Evolutionary conservation across 1,284 basidiomycete species (phyloP).

Genomic region (Cutaneotrichosporon sp.): DNA sequence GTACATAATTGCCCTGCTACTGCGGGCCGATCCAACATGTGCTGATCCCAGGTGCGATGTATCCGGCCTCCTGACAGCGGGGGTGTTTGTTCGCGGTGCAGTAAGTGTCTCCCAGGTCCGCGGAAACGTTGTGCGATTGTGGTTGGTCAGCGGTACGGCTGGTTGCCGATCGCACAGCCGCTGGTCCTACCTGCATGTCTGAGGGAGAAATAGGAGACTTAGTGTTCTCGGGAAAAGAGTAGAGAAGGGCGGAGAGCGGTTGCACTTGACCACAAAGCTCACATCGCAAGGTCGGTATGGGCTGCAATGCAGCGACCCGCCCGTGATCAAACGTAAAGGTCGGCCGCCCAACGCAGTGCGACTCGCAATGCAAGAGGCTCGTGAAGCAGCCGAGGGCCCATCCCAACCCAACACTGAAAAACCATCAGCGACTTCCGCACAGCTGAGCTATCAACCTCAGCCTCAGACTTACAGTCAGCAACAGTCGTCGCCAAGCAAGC

Average conservation of each 20-base stretch:
- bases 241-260: no score
- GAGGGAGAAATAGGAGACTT: no score
- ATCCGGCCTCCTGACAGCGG: conserved; percentile 18
- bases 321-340: conserved; percentile 25
- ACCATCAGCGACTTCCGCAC: not conserved
- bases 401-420: not conserved
- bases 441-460: not conserved
- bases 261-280: no score
- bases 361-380: conserved; percentile 3
- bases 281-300: conserved; percentile 26
- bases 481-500: not conserved
- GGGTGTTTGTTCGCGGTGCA: conserved; percentile 23
- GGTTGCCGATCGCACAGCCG: no score
- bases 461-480: not conserved
- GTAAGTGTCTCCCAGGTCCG: conserved; percentile 11
- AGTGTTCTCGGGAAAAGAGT: no score
- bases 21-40: not conserved
- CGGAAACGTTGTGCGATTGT: not conserved
- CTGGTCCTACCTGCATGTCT: no score
- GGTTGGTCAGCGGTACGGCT: no score
- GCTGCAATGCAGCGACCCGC: conserved; percentile 22
- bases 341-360: conserved; percentile 19
- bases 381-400: no score
- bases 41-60: conserved; percentile 24
- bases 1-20: conserved; percentile 7